A percentile compares a stretch with the other conserved stretches of the same genome.
Conservation (phyloP, 208 protist species). For the Trypanosoma avium region DNA sequence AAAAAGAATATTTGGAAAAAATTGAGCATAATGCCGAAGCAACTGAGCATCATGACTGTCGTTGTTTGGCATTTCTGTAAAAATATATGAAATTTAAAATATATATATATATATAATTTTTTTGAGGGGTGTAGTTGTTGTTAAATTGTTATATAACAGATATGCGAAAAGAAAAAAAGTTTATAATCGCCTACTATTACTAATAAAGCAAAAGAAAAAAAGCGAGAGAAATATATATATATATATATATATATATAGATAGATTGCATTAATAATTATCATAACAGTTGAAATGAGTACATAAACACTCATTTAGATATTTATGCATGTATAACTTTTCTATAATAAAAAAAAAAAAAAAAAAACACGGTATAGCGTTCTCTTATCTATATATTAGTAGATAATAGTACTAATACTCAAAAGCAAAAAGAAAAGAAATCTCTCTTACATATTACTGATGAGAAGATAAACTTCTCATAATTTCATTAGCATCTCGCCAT, state of each 20-base stretch:
- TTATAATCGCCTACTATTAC: not conserved
- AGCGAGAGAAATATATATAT: not conserved
- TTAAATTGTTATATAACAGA: too few relatives aligned
- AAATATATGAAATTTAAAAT: slow-evolving; percentile 3
- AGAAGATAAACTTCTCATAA: slow-evolving; percentile 30
- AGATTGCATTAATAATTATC: too few relatives aligned
- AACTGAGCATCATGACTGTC: slow-evolving; percentile 47
- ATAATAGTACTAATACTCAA: too few relatives aligned
- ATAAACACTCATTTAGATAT: too few relatives aligned
- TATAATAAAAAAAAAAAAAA: too few relatives aligned
- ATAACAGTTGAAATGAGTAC: too few relatives aligned
- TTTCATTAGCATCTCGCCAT: slow-evolving; percentile 30
- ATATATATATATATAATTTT: slow-evolving; percentile 6
- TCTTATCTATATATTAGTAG: too few relatives aligned
- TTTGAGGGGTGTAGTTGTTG: too few relatives aligned
- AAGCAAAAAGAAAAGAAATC: slow-evolving; percentile 5
- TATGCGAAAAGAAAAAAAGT: too few relatives aligned
- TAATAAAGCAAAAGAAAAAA: slow-evolving; percentile 5
- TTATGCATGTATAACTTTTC: too few relatives aligned
- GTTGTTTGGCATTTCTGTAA: slow-evolving; percentile 29
- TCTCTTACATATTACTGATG: not conserved
- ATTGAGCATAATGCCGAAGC: slow-evolving; percentile 77
- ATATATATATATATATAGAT: too few relatives aligned
- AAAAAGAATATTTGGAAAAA: slow-evolving; percentile 83
- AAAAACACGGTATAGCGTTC: too few relatives aligned